Evolutionary conservation across 305 asterid genomes (phyloP).

Genomic region (Striga hermonthica): DNA sequence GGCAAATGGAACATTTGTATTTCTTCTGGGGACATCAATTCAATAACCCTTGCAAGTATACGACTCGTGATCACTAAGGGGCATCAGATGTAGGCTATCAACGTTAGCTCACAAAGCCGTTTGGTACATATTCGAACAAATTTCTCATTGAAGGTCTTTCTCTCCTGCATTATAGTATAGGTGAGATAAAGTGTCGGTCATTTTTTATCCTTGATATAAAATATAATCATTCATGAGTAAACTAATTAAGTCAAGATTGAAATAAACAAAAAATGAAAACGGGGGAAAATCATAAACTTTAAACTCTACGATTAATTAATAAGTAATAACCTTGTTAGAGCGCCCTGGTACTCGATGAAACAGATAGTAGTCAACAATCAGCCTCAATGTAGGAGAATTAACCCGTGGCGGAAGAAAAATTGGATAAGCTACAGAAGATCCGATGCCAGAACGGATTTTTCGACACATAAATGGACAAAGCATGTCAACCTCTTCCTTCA

Average conservation of each 20-base stretch:
- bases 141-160: slow-evolving; percentile 89
- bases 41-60: slow-evolving; percentile 90
- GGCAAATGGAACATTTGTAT: slow-evolving; percentile 72
- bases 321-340: slow-evolving; percentile 71
- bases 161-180: slow-evolving; percentile 57
- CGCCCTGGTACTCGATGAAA: slow-evolving; percentile 92
- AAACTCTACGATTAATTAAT: not conserved
- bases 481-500: slow-evolving; percentile 86
- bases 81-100: slow-evolving; percentile 84
- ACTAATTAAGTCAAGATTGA: not conserved
- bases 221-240: not conserved
- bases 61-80: slow-evolving; percentile 90
- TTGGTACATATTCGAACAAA: slow-evolving; percentile 75
- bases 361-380: slow-evolving; percentile 84
- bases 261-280: not conserved
- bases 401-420: slow-evolving; percentile 88
- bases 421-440: slow-evolving; percentile 75
- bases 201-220: too few species aligned
- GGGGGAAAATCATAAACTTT: not conserved
- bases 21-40: slow-evolving; percentile 83
- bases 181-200: slow-evolving; percentile 8
- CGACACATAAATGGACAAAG: slow-evolving; percentile 81
- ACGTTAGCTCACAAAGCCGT: slow-evolving; percentile 81
- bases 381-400: slow-evolving; percentile 71
- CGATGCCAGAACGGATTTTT: slow-evolving; percentile 73